Evolutionary conservation across 1,284 basidiomycete genomes (phyloP).

Genomic region (Rhodotorula sp.): DNA sequence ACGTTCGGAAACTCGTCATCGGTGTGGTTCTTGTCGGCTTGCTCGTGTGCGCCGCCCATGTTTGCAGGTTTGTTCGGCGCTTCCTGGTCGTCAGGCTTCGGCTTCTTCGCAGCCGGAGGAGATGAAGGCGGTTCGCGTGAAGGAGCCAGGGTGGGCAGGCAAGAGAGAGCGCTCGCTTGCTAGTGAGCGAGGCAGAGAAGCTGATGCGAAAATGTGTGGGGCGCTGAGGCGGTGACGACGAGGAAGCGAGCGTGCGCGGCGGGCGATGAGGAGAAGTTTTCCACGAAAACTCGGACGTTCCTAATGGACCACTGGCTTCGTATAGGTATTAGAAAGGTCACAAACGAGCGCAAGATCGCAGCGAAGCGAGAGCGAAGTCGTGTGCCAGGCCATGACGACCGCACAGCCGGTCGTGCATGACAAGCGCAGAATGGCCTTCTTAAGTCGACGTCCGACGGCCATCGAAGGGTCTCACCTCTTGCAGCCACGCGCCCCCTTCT

Average conservation of each 20-base stretch:
- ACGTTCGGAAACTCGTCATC: conserved; percentile 14
- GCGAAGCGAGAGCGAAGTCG: background rate
- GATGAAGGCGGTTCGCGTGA: conserved; percentile 1
- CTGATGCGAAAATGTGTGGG: no score
- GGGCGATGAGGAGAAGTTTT: no score
- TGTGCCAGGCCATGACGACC: background rate
- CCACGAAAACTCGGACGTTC: no score
- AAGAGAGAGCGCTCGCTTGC: background rate
- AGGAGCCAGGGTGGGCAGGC: background rate
- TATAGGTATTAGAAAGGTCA: no score
- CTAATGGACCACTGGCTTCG: no score
- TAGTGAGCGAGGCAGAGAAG: background rate
- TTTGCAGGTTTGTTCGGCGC: background rate
- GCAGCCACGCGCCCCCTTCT: no score
- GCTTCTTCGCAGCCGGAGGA: background rate
- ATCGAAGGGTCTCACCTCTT: background rate
- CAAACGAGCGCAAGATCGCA: background rate
- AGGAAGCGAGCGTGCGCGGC: no score
- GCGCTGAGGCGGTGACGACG: background rate
- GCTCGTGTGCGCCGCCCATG: conserved; percentile 19
- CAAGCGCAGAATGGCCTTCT: background rate
- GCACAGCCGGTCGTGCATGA: no score
- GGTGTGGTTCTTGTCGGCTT: conserved; percentile 8
- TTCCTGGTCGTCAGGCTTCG: background rate
- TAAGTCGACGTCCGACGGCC: background rate